Conservation (phyloP, 2,329 filamentous ascomycete species). For the Thielaviopsis euricoi region DNA sequence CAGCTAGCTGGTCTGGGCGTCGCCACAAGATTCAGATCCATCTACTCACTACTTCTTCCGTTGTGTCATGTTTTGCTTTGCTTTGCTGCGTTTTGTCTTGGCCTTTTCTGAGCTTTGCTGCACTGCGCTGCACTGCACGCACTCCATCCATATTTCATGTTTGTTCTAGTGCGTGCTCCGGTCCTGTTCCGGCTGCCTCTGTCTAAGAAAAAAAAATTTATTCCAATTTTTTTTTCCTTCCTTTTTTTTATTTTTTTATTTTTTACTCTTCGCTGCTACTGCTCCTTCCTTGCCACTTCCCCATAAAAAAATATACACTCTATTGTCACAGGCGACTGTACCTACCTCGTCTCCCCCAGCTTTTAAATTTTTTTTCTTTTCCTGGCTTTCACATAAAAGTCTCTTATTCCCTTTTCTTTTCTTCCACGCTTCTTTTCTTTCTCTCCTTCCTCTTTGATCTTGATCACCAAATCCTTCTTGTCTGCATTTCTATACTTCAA, state of each 20-base stretch:
- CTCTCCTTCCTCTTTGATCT: conserved; percentile 6
- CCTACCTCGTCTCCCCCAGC: background rate
- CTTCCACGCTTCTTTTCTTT: background rate
- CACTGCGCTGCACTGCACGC: no score
- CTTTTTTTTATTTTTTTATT: background rate
- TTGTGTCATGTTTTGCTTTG: no score
- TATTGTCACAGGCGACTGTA: background rate
- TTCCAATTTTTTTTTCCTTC: background rate
- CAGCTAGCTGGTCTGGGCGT: no score
- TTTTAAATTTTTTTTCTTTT: conserved; percentile 1
- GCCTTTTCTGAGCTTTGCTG: background rate
- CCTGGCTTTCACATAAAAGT: conserved; percentile 6
- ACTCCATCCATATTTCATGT: no score
- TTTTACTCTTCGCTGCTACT: background rate
- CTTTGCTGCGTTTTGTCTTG: no score
- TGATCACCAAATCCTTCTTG: background rate
- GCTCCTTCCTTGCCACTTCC: conserved; percentile 8
- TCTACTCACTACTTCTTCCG: no score
- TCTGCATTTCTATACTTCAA: background rate
- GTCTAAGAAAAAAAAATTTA: conserved; percentile 1
- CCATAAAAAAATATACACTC: conserved; percentile 4
- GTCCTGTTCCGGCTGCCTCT: conserved; percentile 8
- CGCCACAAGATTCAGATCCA: no score
- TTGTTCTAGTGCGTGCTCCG: conserved; percentile 1
- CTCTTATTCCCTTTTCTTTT: conserved; percentile 4